A percentile compares a stretch with the other conserved stretches of the same genome.
These are phyloP conservation scores for Mytilinidion resinicola DNA, from an alignment of 495 filamentous ascomycete species.

Conservation along the genomic window DNA sequence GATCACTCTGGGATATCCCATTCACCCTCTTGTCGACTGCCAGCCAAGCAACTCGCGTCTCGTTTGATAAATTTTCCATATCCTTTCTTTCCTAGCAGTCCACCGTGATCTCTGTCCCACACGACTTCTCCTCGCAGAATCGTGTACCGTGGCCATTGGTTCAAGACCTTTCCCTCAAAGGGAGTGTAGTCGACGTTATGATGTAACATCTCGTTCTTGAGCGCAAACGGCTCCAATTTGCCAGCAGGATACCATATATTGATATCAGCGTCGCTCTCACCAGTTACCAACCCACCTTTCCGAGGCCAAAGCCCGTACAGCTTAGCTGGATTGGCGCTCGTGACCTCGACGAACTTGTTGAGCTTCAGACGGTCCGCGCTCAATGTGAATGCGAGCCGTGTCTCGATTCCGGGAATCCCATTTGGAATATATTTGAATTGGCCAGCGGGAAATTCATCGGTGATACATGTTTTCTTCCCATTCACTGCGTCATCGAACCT, in stretches of 20 bases:
- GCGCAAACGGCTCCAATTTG: slow-evolving; percentile 35
- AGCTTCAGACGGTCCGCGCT: slow-evolving; percentile 43
- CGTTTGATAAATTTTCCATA: slow-evolving; percentile 52
- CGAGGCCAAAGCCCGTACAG: slow-evolving; percentile 51
- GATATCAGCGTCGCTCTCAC: slow-evolving; percentile 49
- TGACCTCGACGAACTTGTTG: slow-evolving; percentile 55
- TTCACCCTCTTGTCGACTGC: slow-evolving; percentile 19
- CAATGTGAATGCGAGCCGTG: slow-evolving; percentile 44
- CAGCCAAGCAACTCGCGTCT: slow-evolving; percentile 37
- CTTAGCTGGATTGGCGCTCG: slow-evolving; percentile 53
- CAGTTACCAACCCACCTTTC: slow-evolving; percentile 52
- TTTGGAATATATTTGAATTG: slow-evolving; percentile 53
- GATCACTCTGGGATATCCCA: slow-evolving; percentile 13
- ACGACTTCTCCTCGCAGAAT: slow-evolving; percentile 52
- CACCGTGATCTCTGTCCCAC: slow-evolving; percentile 49
- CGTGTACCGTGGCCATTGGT: slow-evolving; percentile 58
- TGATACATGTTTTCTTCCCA: slow-evolving; percentile 46
- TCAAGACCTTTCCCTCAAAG: slow-evolving; percentile 50
- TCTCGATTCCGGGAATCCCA: slow-evolving; percentile 56
- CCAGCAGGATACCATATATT: slow-evolving; percentile 49
- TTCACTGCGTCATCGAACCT: slow-evolving; percentile 42
- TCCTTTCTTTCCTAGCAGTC: slow-evolving; percentile 44
- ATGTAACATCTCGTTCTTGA: slow-evolving; percentile 51
- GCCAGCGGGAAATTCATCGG: slow-evolving; percentile 40
- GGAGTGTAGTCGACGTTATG: slow-evolving; percentile 58